Base-by-base conservation (phyloP, 139 green algal species). In the Chlorella sp. region DNA sequence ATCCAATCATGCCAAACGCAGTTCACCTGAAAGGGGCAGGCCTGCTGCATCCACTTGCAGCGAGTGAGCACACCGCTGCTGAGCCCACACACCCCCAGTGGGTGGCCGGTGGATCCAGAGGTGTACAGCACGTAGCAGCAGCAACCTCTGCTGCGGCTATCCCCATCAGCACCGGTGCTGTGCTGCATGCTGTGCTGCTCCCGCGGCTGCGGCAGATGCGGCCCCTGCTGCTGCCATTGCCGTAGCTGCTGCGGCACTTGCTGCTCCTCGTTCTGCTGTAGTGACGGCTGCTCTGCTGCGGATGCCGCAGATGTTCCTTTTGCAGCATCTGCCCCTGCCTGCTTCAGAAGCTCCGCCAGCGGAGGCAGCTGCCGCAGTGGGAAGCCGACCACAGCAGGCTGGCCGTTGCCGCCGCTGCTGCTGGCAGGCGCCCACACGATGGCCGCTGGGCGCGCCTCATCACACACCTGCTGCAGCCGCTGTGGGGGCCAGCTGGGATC, bases 71-170 rank as follows among this genome's bases (percentile, higher is more conserved):
- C 61, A 40, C 95, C 93, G 53, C 42, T 37, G 57, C 94, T 86
- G 0, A 91, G 94, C 66, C 94, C 92, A 28, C 81, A 66, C 21
- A 97, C 96, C 0, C 93, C 94, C 68, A 91, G 61, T 12, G 96
- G 94, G 9, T 9, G 30, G 5, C 96, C 96, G 24, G 95, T 97
- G 14, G 92, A 95, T 1, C 95, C 95, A 0, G 94, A 96, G 0
- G 95, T 97, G 94, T 89, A 95, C 78, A 97, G 86, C 66, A 97
- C 89, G 69, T 94, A 96, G 76, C 91, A 94, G 73, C 37, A 79
- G 0, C 3, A 7, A 12, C 83, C 34, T 36, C 22, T 28, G 24
- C 22, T 28, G 24, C 22, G 11, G 24, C 66, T 30, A 4, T 15
- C 66, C 22, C 66, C 24, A 30, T 14, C 14, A 30, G 66, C 78